Percentiles rank a stretch among this genome's conserved stretches.
phyloP scores from a whole-genome alignment of 768 basidiomycete species.

The Strobilomyces confusus region DNA sequence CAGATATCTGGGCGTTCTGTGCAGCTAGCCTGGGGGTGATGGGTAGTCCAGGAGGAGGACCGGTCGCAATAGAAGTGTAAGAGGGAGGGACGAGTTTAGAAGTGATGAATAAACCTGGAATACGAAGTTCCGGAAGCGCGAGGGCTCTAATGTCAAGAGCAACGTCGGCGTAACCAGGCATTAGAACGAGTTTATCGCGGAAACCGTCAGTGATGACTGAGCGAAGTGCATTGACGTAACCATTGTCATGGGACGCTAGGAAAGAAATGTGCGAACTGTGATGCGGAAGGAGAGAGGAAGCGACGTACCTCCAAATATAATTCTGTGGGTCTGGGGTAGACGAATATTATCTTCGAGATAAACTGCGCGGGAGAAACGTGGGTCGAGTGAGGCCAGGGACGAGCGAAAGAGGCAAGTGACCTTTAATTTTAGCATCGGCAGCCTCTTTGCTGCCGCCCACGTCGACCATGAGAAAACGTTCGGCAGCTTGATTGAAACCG shows the following conservation, averaged over 20 bases:
- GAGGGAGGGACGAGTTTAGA: constrained; percentile 43
- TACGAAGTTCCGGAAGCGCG: constrained; percentile 46
- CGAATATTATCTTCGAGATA: constrained; percentile 39
- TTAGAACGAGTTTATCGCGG: constrained; percentile 59
- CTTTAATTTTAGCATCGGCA: constrained; percentile 73
- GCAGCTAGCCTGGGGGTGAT: constrained; percentile 10
- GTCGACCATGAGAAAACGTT: constrained; percentile 66
- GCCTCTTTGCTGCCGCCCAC: constrained; percentile 71
- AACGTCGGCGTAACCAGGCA: constrained; percentile 60
- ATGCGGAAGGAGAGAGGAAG: constrained; percentile 2
- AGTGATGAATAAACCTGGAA: constrained; percentile 58
- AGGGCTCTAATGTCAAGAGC: constrained; percentile 58
- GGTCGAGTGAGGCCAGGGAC: constrained; percentile 6
- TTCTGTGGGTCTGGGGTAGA: constrained; percentile 59
- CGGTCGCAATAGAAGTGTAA: constrained; percentile 24
- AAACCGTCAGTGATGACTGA: constrained; percentile 63
- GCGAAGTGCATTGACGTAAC: constrained; percentile 59
- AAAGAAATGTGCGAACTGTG: neutral
- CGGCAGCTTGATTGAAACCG: constrained; percentile 68
- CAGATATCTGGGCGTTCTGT: constrained; percentile 6
- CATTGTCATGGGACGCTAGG: constrained; percentile 69
- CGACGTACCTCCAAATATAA: constrained; percentile 62
- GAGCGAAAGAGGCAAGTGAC: constrained; percentile 30
- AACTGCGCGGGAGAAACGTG: constrained; percentile 25
- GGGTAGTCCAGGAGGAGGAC: constrained; percentile 26